These are phyloP conservation scores for Oryza meyeriana DNA, from an alignment of 176 grass and related monocot species.

Conservation along the genomic window DNA sequence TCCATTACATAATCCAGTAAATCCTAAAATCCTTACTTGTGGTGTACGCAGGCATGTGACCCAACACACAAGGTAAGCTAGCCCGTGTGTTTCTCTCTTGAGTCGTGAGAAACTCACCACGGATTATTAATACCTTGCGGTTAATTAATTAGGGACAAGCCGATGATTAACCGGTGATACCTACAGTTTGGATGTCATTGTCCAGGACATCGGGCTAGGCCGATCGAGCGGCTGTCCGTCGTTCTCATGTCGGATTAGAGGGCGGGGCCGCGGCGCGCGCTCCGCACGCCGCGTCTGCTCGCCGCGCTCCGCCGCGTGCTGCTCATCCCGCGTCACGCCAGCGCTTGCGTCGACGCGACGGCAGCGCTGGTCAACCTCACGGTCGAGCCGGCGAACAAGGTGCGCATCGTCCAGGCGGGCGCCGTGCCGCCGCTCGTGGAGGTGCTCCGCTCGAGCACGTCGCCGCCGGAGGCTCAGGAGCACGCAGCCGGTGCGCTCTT, in stretches of 20 bases:
- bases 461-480: slow-evolving; percentile 55
- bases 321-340: slow-evolving; percentile 38
- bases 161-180: no score
- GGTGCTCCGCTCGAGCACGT: slow-evolving; percentile 32
- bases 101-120: no score
- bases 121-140: no score
- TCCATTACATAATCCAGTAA: no score
- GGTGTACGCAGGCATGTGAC: no score
- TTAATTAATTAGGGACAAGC: no score
- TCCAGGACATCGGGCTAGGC: no score
- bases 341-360: slow-evolving; percentile 42
- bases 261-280: slow-evolving; percentile 42
- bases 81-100: no score
- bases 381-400: slow-evolving; percentile 64
- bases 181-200: no score
- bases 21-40: no score
- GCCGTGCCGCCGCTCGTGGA: slow-evolving; percentile 68
- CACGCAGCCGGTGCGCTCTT: slow-evolving; percentile 78
- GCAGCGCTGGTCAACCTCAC: slow-evolving; percentile 79
- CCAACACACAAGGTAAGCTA: no score
- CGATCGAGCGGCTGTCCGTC: no score
- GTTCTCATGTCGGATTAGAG: neutral
- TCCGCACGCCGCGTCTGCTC: slow-evolving; percentile 65
- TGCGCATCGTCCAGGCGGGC: slow-evolving; percentile 68
- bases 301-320: slow-evolving; percentile 53